phyloP scores from a whole-genome alignment of 163 green algal species.

The Scenedesmus sp. region DNA sequence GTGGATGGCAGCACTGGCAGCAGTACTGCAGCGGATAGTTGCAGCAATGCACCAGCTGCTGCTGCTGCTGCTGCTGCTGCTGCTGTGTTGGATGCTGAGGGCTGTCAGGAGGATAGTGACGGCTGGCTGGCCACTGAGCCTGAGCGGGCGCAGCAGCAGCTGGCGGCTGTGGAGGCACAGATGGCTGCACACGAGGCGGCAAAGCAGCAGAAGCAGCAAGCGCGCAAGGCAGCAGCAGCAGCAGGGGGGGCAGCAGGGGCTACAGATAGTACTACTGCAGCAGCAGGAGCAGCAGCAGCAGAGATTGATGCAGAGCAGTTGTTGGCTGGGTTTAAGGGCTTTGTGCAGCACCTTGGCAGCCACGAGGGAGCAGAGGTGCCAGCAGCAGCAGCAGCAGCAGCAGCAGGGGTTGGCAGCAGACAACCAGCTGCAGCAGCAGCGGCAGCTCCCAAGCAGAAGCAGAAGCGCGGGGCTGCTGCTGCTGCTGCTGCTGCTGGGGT shows the following conservation, averaged over 20 bases:
- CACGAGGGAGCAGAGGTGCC: slow-evolving; percentile 58
- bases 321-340: slow-evolving; percentile 49
- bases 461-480: neutral
- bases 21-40: neutral
- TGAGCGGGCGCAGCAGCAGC: slow-evolving; percentile 22
- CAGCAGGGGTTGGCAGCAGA: slow-evolving; percentile 2
- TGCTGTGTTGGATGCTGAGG: slow-evolving; percentile 35
- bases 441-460: neutral
- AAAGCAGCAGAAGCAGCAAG: slow-evolving; percentile 16
- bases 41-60: neutral
- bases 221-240: slow-evolving; percentile 30
- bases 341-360: slow-evolving; percentile 51
- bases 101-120: slow-evolving; percentile 18
- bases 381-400: slow-evolving; percentile 14
- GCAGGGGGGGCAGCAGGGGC: slow-evolving; percentile 26
- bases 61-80: slow-evolving; percentile 23
- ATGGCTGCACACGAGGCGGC: neutral
- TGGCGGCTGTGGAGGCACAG: slow-evolving; percentile 14
- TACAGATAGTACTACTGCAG: slow-evolving; percentile 28
- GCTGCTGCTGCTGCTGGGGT: slow-evolving; percentile 40
- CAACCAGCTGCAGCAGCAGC: neutral
- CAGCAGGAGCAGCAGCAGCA: slow-evolving; percentile 15
- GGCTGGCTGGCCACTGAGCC: neutral
- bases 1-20: neutral
- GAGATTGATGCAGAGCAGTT: slow-evolving; percentile 61